Evolutionary conservation across 129 eudicot species (phyloP).

Genomic region (Flaveria linearis): DNA sequence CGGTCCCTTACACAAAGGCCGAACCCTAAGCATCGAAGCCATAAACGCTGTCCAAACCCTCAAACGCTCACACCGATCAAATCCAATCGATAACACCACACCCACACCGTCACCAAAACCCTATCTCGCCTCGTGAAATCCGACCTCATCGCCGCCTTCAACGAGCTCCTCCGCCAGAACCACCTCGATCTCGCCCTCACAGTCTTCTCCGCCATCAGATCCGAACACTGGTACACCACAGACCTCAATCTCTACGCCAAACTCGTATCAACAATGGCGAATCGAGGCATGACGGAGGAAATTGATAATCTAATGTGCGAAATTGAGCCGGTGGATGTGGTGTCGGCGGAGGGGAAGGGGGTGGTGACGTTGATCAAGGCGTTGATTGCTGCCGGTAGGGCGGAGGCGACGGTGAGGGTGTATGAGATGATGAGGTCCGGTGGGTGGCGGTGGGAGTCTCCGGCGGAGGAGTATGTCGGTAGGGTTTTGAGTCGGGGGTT

Average conservation of each 20-base stretch:
- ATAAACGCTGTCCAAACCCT: slow-evolving; percentile 91
- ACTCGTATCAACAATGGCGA: slow-evolving; percentile 47
- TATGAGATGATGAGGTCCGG: slow-evolving; percentile 70
- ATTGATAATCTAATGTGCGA: slow-evolving; percentile 54
- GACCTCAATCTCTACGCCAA: slow-evolving; percentile 55
- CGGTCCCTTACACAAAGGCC: slow-evolving; percentile 79
- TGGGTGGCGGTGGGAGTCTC: slow-evolving; percentile 50
- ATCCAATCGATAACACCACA: slow-evolving; percentile 33
- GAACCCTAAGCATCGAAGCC: slow-evolving; percentile 73
- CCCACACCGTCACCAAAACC: slow-evolving; percentile 31
- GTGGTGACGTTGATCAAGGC: slow-evolving; percentile 62
- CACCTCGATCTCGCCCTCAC: slow-evolving; percentile 53
- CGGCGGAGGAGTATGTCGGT: slow-evolving; percentile 69
- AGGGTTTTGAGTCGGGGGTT: slow-evolving; percentile 77
- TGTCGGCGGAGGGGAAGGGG: slow-evolving; percentile 53
- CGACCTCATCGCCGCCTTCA: slow-evolving; percentile 75
- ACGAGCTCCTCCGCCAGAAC: slow-evolving; percentile 82
- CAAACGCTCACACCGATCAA: slow-evolving; percentile 65
- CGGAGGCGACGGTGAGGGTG: slow-evolving; percentile 60
- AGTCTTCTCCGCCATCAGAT: slow-evolving; percentile 61
- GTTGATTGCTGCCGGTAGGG: slow-evolving; percentile 55
- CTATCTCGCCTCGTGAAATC: slow-evolving; percentile 74
- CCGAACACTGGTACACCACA: slow-evolving; percentile 60
- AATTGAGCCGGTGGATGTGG: slow-evolving; percentile 39
- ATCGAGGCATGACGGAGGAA: slow-evolving; percentile 48